phyloP scores from a whole-genome alignment of 441 rosid species.

The Heliophila coronopifolia region DNA sequence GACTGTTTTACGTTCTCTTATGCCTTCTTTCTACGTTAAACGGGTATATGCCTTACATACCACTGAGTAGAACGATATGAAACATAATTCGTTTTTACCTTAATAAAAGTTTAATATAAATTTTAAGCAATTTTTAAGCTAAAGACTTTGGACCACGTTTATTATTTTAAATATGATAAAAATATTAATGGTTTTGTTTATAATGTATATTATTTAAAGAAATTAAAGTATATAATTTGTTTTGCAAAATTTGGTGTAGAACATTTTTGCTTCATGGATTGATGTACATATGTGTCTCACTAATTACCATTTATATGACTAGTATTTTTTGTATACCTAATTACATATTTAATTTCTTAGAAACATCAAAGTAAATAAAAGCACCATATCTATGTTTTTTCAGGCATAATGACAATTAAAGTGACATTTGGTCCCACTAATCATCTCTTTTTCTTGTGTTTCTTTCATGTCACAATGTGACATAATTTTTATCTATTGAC shows the following conservation, averaged over 20 bases:
- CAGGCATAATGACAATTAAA: constrained; percentile 13
- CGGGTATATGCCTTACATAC: constrained; percentile 39
- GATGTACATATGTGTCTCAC: too few relatives aligned
- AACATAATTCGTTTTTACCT: too few relatives aligned
- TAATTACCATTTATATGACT: constrained; percentile 2
- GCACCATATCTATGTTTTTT: constrained; percentile 10
- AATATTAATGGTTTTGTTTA: too few relatives aligned
- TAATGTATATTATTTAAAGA: too few relatives aligned
- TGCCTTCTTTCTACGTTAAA: constrained; percentile 97
- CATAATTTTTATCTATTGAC: constrained; percentile 4
- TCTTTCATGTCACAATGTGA: constrained; percentile 3
- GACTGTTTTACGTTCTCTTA: constrained; percentile 70
- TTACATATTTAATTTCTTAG: constrained; percentile 10
- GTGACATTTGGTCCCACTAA: constrained; percentile 26
- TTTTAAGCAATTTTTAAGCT: too few relatives aligned
- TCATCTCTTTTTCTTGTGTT: background rate
- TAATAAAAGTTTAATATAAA: too few relatives aligned
- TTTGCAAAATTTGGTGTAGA: too few relatives aligned
- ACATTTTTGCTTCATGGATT: too few relatives aligned
- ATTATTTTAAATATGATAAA: too few relatives aligned
- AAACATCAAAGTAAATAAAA: constrained; percentile 19
- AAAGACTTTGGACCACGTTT: too few relatives aligned
- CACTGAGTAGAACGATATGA: background rate
- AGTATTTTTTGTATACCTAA: constrained; percentile 9
- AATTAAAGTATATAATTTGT: too few relatives aligned